Evolutionary conservation across 331 rosid species (phyloP).

Genomic region (Pyracantha coccinea): DNA sequence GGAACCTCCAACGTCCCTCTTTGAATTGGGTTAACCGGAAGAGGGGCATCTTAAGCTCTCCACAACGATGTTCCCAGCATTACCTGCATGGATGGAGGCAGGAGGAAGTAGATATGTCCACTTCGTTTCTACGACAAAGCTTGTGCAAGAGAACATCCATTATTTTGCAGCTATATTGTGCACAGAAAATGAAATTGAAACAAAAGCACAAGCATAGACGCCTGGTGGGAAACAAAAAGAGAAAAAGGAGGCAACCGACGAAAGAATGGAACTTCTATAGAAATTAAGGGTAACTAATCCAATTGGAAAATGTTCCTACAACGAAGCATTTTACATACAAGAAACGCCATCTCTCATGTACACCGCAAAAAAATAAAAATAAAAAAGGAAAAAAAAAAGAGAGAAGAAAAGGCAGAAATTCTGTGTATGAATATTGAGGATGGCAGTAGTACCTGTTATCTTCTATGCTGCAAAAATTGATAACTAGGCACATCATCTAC

Average conservation of each 20-base stretch:
- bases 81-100: constrained; percentile 7
- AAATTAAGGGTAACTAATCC: constrained; percentile 13
- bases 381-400: background rate
- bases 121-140: background rate
- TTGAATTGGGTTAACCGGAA: background rate
- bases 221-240: background rate
- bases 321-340: constrained; percentile 23
- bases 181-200: background rate
- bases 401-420: constrained; percentile 1
- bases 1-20: background rate
- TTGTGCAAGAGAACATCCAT: background rate
- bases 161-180: background rate
- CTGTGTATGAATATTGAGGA: constrained; percentile 10
- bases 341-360: constrained; percentile 32
- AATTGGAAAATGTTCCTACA: constrained; percentile 23
- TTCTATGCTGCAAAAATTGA: constrained; percentile 30
- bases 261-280: constrained; percentile 10
- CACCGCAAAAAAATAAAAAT: background rate
- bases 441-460: constrained; percentile 29
- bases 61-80: background rate
- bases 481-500: constrained; percentile 33
- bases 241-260: background rate
- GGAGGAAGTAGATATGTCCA: background rate
- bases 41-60: background rate
- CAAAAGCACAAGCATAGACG: background rate